These are phyloP conservation scores for Pseudopithomyces chartarum DNA, from an alignment of 2,329 filamentous ascomycete genomes.

Conservation along the genomic window DNA sequence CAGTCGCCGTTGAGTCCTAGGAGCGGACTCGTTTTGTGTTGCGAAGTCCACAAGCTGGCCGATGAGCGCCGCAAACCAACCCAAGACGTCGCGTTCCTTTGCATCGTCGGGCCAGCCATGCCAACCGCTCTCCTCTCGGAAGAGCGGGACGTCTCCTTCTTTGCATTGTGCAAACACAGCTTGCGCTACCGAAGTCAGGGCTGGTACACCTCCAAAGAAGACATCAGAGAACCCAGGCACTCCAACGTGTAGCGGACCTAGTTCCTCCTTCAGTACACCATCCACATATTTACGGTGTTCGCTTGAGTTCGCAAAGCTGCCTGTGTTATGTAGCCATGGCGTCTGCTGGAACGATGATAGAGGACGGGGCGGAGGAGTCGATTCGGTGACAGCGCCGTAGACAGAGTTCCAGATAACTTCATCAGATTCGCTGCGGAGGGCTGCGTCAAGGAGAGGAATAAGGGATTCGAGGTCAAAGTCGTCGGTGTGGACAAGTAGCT, in stretches of 20 bases:
- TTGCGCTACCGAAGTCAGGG: not conserved
- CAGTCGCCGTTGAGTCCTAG: conserved; percentile 15
- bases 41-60: conserved; percentile 21
- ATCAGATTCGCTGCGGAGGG: conserved; percentile 12
- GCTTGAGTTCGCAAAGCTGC: conserved; percentile 11
- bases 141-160: conserved; percentile 16
- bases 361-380: conserved; percentile 38
- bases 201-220: not conserved
- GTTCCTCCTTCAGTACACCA: conserved; percentile 19
- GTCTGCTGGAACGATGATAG: conserved; percentile 33
- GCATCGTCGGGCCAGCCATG: too few relatives aligned
- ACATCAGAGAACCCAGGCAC: conserved; percentile 24
- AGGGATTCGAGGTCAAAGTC: conserved; percentile 14
- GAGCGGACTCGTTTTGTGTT: conserved; percentile 15
- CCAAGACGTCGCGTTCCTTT: conserved; percentile 25
- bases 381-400: conserved; percentile 44
- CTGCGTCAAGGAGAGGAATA: conserved; percentile 4
- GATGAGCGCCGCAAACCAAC: conserved; percentile 25
- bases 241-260: conserved; percentile 21
- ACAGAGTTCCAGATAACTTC: conserved; percentile 31
- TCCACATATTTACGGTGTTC: conserved; percentile 10
- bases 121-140: conserved; percentile 21
- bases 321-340: conserved; percentile 15
- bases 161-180: not conserved
- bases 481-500: conserved; percentile 15